Percentiles rank a stretch among this genome's conserved stretches.
Evolutionary conservation across 176 grass and related monocot genomes (phyloP).

Genomic region (Dendrocalamus sinicus): DNA sequence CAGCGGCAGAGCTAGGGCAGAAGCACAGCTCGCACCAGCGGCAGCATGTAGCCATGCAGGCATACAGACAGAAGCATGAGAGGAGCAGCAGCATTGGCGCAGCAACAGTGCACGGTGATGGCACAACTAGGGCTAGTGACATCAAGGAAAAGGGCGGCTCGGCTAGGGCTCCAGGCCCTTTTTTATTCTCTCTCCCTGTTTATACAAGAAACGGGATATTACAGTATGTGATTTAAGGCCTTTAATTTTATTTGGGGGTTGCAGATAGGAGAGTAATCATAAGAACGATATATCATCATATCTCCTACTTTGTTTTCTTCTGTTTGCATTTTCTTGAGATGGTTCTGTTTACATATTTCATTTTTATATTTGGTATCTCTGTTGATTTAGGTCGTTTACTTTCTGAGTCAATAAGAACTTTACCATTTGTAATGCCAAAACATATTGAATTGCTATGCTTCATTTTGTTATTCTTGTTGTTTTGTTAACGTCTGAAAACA

Average conservation of each 20-base stretch:
- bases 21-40: no score
- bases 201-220: no score
- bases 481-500: neutral
- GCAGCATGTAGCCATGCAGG: no score
- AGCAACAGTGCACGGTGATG: no score
- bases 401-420: neutral
- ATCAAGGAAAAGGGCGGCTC: no score
- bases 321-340: neutral
- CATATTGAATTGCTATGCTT: neutral
- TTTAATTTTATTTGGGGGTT: neutral
- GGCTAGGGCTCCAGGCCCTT: no score
- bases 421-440: slow-evolving; percentile 7
- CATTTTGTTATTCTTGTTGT: neutral
- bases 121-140: no score
- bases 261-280: slow-evolving; percentile 17
- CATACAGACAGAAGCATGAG: no score
- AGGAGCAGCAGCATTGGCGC: no score
- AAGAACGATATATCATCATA: neutral
- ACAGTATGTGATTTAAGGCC: slow-evolving; percentile 29
- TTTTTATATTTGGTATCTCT: neutral
- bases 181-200: no score
- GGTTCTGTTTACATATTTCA: neutral
- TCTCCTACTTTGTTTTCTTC: slow-evolving; percentile 4
- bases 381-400: neutral
- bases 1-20: no score